Conservation (phyloP, 768 basidiomycete genomes). For the Tulasnella sp. region DNA sequence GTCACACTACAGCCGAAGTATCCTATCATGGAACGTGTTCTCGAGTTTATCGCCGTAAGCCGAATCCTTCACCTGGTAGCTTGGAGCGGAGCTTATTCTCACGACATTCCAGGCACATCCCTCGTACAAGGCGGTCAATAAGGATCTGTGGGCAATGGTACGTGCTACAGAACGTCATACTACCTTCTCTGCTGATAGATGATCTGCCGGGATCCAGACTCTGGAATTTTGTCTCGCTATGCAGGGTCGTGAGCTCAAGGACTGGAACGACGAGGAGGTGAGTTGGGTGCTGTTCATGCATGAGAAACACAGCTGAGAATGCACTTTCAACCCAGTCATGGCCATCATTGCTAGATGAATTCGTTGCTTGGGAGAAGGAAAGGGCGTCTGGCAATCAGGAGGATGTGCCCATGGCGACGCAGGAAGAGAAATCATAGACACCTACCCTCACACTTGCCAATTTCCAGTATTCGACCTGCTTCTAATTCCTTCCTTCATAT, state of each 20-base stretch:
- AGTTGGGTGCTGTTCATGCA: not conserved
- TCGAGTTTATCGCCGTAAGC: slow-evolving; percentile 53
- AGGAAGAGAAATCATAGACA: not conserved
- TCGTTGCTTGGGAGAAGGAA: slow-evolving; percentile 11
- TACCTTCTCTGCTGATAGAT: not conserved
- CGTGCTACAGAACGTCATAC: slow-evolving; percentile 8
- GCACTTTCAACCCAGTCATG: not conserved
- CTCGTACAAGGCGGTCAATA: slow-evolving; percentile 65
- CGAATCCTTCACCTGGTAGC: not conserved
- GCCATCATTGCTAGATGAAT: slow-evolving; percentile 13
- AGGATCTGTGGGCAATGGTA: slow-evolving; percentile 81
- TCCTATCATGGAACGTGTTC: slow-evolving; percentile 50
- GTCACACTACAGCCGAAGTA: slow-evolving; percentile 57
- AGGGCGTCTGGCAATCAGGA: not conserved
- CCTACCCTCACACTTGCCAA: not conserved
- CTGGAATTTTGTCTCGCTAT: slow-evolving; percentile 9
- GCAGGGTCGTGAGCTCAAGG: not conserved
- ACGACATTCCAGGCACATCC: slow-evolving; percentile 31
- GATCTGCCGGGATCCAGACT: not conserved
- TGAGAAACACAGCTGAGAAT: not conserved
- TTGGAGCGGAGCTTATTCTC: not conserved
- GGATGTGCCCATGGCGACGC: slow-evolving; percentile 5
- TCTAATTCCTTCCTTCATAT: not conserved
- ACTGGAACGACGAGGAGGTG: slow-evolving; percentile 10
- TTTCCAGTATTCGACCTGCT: not conserved